Percentiles rank a stretch among this genome's conserved stretches.
phyloP scores from a whole-genome alignment of 164 flowering plant species.

The Magnolia changhungtana region DNA sequence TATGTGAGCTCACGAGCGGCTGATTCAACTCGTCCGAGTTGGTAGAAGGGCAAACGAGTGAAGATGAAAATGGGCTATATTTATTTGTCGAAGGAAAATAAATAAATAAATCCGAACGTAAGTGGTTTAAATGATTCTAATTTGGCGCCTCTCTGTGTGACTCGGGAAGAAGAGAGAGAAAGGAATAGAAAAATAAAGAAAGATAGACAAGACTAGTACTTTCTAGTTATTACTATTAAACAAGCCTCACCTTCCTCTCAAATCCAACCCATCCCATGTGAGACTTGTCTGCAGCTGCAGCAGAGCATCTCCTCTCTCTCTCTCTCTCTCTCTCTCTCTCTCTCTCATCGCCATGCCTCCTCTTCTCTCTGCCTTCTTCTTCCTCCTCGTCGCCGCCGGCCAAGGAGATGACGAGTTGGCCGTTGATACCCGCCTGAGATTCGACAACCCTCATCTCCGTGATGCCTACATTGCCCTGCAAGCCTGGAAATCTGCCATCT shows the following conservation, averaged over 20 bases:
- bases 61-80: too few species aligned
- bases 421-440: conserved; percentile 1
- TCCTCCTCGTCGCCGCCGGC: conserved; percentile 3
- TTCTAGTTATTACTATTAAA: not conserved
- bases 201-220: not conserved
- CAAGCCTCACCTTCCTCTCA: not conserved
- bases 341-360: conserved; percentile 8
- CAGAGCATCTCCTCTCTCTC: not conserved
- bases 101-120: too few species aligned
- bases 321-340: not conserved
- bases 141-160: too few species aligned
- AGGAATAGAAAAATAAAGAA: not conserved
- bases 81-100: too few species aligned
- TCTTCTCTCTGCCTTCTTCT: conserved; percentile 1
- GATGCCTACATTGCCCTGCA: conserved; percentile 76
- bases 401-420: conserved; percentile 1
- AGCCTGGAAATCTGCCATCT: conserved; percentile 60
- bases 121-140: too few species aligned
- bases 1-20: too few species aligned
- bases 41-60: too few species aligned
- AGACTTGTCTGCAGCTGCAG: not conserved
- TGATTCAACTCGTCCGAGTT: too few species aligned
- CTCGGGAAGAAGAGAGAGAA: too few species aligned
- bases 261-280: conserved; percentile 4
- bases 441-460: conserved; percentile 38